A percentile compares a stretch with the other conserved stretches of the same genome.
Evolutionary conservation across 2,329 filamentous ascomycete genomes (phyloP).

Genomic region (Myriosclerotinia curreyana): DNA sequence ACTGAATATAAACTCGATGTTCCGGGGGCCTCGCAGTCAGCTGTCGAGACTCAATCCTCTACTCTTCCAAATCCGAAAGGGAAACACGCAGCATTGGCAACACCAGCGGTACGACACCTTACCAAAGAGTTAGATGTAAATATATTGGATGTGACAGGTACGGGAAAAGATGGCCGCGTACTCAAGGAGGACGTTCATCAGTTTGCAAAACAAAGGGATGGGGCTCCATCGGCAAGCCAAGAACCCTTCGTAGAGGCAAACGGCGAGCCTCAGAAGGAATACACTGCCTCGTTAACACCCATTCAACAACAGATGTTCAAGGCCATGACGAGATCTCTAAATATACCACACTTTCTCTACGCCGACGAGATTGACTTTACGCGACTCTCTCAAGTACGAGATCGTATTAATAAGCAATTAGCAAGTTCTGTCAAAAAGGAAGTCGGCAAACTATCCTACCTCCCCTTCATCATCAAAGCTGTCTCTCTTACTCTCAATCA

Average conservation of each 20-base stretch:
- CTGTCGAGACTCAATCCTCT: neutral
- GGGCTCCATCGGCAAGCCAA: constrained; percentile 34
- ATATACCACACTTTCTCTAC: constrained; percentile 93
- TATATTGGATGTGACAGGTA: constrained; percentile 76
- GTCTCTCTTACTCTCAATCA: constrained; percentile 79
- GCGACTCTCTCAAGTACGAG: constrained; percentile 67
- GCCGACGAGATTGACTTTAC: constrained; percentile 85
- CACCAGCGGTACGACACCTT: constrained; percentile 86
- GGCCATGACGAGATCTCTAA: constrained; percentile 87
- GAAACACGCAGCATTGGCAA: constrained; percentile 74
- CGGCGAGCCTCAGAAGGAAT: constrained; percentile 59
- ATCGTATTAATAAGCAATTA: constrained; percentile 68
- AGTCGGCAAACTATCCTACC: constrained; percentile 73
- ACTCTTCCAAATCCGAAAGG: constrained; percentile 40
- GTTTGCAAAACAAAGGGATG: constrained; percentile 57
- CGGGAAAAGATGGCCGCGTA: constrained; percentile 86
- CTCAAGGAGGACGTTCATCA: constrained; percentile 86
- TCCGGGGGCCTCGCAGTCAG: constrained; percentile 7
- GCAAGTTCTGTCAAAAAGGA: constrained; percentile 39
- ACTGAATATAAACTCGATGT: constrained; percentile 14
- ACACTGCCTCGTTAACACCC: constrained; percentile 65
- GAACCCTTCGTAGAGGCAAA: constrained; percentile 24
- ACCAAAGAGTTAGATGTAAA: constrained; percentile 75
- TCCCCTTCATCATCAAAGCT: constrained; percentile 95
- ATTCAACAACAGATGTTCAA: constrained; percentile 96